Conservation (phyloP, 495 filamentous ascomycete species). For the Annulohypoxylon bovei region DNA sequence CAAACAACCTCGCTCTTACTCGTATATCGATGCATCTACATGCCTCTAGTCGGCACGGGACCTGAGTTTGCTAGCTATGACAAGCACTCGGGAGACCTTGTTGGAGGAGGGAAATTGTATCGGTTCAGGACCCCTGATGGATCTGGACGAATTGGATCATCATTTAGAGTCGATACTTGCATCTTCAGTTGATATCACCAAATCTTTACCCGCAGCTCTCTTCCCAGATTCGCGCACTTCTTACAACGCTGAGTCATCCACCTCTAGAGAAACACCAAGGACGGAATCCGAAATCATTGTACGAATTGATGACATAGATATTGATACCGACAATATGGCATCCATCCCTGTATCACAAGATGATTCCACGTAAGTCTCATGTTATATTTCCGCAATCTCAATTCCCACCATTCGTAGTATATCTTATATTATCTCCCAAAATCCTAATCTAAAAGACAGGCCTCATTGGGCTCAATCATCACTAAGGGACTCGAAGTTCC, state of each 20-base stretch:
- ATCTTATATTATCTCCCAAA: background rate
- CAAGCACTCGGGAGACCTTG: slow-evolving; percentile 38
- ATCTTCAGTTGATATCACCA: slow-evolving; percentile 35
- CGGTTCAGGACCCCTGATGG: slow-evolving; percentile 30
- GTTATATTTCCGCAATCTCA: slow-evolving; percentile 13
- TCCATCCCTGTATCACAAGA: slow-evolving; percentile 27
- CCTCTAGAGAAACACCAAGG: slow-evolving; percentile 37
- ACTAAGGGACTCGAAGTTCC: slow-evolving; percentile 24
- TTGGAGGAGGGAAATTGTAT: slow-evolving; percentile 41
- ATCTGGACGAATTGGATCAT: slow-evolving; percentile 39
- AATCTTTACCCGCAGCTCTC: slow-evolving; percentile 36
- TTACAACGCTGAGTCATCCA: slow-evolving; percentile 30
- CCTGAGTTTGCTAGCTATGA: slow-evolving; percentile 44
- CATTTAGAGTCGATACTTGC: slow-evolving; percentile 37
- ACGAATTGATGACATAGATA: slow-evolving; percentile 40
- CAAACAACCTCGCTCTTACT: slow-evolving; percentile 41
- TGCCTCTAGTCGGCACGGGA: slow-evolving; percentile 26
- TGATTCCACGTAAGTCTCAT: slow-evolving; percentile 44
- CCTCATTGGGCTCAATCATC: slow-evolving; percentile 28
- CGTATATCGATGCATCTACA: slow-evolving; percentile 46
- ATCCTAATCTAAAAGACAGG: slow-evolving; percentile 36
- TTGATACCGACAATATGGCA: slow-evolving; percentile 25
- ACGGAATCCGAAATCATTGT: slow-evolving; percentile 47
- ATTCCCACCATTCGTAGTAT: background rate
- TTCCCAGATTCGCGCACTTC: slow-evolving; percentile 30